Conservation (phyloP, 306 rosid species). For the Gynostemma pentaphyllum region DNA sequence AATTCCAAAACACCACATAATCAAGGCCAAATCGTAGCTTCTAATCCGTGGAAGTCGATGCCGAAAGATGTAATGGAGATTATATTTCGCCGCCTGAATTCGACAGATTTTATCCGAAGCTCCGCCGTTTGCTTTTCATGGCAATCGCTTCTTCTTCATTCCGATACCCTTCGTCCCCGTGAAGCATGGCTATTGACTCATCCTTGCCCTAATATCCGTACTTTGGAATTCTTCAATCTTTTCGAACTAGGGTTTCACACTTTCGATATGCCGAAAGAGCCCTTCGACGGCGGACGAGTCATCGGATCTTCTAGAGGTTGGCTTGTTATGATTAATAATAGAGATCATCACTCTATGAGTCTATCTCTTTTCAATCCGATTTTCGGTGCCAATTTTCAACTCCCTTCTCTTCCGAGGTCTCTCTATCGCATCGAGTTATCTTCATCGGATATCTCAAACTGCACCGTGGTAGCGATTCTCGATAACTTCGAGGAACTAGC, state of each 20-base stretch:
- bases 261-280: background rate
- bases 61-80: background rate
- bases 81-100: background rate
- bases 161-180: background rate
- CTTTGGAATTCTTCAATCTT: background rate
- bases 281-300: background rate
- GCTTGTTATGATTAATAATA: background rate
- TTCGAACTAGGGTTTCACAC: no score
- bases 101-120: background rate
- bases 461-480: background rate
- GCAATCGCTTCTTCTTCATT: background rate
- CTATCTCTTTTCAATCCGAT: background rate
- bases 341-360: no score
- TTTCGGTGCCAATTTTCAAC: background rate
- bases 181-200: background rate
- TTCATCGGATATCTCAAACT: background rate
- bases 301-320: background rate
- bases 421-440: background rate
- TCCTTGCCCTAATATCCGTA: background rate
- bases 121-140: background rate
- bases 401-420: background rate
- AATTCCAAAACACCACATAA: background rate
- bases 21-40: background rate
- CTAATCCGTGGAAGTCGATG: background rate
- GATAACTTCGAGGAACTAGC: background rate